Evolutionary conservation across 352 stramenopile genomes (phyloP).

Genomic region (Globisporangium orthogonon): DNA sequence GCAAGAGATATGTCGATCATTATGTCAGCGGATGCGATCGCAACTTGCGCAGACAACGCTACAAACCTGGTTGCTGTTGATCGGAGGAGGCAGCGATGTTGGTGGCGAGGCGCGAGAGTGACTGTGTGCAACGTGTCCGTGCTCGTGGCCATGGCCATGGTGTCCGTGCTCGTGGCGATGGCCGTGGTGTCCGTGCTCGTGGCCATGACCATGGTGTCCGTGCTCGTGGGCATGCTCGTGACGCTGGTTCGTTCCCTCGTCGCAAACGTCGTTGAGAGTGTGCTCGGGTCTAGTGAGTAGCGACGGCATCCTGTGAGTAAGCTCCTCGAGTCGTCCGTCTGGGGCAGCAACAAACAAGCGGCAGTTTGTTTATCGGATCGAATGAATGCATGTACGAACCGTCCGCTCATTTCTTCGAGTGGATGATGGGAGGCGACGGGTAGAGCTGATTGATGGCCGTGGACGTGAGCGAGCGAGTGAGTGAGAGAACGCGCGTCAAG

Average conservation of each 20-base stretch:
- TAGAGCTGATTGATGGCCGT: background rate
- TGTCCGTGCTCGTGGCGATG: background rate
- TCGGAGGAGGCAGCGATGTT: constrained; percentile 33
- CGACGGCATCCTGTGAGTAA: background rate
- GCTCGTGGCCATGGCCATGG: constrained; percentile 23
- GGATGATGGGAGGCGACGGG: background rate
- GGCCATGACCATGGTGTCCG: background rate
- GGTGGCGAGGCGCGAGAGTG: constrained; percentile 4
- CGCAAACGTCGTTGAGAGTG: background rate
- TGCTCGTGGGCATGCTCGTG: constrained; percentile 1
- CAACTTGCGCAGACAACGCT: background rate
- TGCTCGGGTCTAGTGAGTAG: constrained; percentile 6
- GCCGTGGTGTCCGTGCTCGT: background rate
- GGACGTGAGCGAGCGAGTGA: constrained; percentile 1
- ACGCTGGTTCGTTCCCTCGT: constrained; percentile 10
- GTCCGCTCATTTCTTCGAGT: background rate
- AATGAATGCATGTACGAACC: background rate
- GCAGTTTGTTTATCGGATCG: background rate
- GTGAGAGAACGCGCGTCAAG: background rate
- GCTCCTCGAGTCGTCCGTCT: too few species aligned
- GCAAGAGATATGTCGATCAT: background rate
- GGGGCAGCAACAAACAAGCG: background rate
- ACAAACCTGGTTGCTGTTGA: constrained; percentile 48
- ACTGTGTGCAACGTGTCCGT: constrained; percentile 15
- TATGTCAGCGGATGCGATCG: background rate